Evolutionary conservation across 768 basidiomycete species (phyloP).

Genomic region (Russula ochroleuca): DNA sequence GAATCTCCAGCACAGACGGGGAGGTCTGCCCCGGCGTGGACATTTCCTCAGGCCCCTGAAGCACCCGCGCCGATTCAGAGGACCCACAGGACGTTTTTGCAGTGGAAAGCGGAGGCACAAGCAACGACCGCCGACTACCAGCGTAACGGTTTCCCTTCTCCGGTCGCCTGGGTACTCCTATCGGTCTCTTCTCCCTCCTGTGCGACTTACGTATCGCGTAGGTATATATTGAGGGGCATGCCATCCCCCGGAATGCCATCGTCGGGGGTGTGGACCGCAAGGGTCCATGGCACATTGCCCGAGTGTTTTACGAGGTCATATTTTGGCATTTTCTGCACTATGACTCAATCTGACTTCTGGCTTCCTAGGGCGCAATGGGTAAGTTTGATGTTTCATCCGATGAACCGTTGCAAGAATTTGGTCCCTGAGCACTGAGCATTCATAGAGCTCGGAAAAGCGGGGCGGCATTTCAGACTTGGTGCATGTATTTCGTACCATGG

Average conservation of each 20-base stretch:
- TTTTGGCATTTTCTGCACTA: background rate
- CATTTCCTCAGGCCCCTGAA: background rate
- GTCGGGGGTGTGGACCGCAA: slow-evolving; percentile 24
- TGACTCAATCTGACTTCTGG: background rate
- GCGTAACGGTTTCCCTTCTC: slow-evolving; percentile 21
- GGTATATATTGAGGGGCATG: slow-evolving; percentile 23
- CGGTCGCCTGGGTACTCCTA: slow-evolving; percentile 24
- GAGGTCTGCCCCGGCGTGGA: background rate
- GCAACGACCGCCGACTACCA: slow-evolving; percentile 18
- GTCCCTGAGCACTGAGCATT: background rate
- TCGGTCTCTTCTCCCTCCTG: background rate
- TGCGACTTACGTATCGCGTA: background rate
- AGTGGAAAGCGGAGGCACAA: slow-evolving; percentile 22
- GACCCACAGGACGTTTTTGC: slow-evolving; percentile 15
- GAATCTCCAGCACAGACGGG: background rate
- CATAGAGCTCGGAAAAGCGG: slow-evolving; percentile 38
- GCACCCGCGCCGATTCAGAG: background rate
- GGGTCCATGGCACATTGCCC: slow-evolving; percentile 23
- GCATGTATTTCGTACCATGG: slow-evolving; percentile 36
- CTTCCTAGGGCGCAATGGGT: slow-evolving; percentile 21
- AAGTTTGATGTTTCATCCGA: background rate
- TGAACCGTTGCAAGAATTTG: background rate
- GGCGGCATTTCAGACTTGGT: slow-evolving; percentile 32
- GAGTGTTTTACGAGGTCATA: slow-evolving; percentile 26
- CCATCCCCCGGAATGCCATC: slow-evolving; percentile 25